Evolutionary conservation across 2,329 filamentous ascomycete species (phyloP).

Genomic region (Cladosporium sp.): DNA sequence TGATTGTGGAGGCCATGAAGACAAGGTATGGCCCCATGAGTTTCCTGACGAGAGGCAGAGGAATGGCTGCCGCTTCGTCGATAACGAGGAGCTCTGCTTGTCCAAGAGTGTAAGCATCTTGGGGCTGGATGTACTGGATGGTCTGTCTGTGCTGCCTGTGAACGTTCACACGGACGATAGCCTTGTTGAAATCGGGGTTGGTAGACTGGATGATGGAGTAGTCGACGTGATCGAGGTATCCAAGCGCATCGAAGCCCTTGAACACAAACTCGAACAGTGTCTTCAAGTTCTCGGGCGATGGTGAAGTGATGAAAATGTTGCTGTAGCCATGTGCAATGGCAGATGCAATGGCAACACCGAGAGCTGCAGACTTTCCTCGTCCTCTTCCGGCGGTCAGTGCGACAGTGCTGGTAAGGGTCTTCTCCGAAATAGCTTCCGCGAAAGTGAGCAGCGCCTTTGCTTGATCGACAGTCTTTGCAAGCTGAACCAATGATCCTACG

Average conservation of each 20-base stretch:
- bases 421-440: constrained; percentile 93
- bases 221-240: constrained; percentile 91
- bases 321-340: constrained; percentile 96
- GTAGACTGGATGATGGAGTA: constrained; percentile 98
- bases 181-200: constrained; percentile 98
- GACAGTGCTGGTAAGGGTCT: constrained; percentile 91
- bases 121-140: constrained; percentile 96
- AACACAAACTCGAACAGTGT: constrained; percentile 98
- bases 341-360: constrained; percentile 91
- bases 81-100: constrained; percentile 96
- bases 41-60: constrained; percentile 86
- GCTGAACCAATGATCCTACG: constrained; percentile 77
- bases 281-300: constrained; percentile 96
- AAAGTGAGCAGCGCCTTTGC: constrained; percentile 97
- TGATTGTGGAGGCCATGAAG: constrained; percentile 99
- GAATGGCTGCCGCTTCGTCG: constrained; percentile 96
- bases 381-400: constrained; percentile 91
- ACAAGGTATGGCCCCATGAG: constrained; percentile 95
- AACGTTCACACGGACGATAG: constrained; percentile 94
- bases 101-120: constrained; percentile 91
- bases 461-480: constrained; percentile 91
- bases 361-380: constrained; percentile 92
- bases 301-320: constrained; percentile 98
- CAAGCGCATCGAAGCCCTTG: constrained; percentile 93
- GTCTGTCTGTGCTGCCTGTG: constrained; percentile 94